Conservation (phyloP, 148 eudicot species). For the Pouteria glomerata region DNA sequence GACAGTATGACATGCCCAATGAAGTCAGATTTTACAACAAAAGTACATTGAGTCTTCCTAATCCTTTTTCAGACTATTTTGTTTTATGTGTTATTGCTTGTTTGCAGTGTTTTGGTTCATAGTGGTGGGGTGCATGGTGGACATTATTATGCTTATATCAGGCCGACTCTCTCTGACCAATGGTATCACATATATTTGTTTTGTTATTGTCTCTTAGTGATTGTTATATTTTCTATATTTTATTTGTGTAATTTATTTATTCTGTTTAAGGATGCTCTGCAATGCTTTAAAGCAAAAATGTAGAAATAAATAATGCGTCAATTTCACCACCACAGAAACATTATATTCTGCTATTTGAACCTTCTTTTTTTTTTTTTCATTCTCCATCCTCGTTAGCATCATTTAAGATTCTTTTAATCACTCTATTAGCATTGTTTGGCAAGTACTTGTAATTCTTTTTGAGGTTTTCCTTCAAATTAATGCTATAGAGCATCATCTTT, state of each 20-base stretch:
- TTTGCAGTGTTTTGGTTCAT: constrained; percentile 79
- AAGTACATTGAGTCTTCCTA: not conserved
- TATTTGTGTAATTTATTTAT: not conserved
- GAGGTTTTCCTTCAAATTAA: not conserved
- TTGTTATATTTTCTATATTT: not conserved
- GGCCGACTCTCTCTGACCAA: constrained; percentile 70
- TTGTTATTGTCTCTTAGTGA: not conserved
- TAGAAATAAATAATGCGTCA: constrained; percentile 2
- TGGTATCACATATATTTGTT: constrained; percentile 32
- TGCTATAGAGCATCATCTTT: not conserved
- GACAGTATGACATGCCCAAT: not conserved
- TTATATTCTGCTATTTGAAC: not conserved
- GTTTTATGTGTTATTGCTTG: not conserved
- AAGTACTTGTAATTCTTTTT: not conserved
- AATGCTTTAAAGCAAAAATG: not conserved
- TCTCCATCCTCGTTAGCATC: not conserved
- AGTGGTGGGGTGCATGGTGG: no score
- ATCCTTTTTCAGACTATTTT: not conserved
- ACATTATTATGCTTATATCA: no score
- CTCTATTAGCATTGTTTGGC: not conserved
- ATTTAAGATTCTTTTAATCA: not conserved
- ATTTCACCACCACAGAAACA: not conserved
- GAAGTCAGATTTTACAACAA: not conserved
- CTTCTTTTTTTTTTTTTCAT: not conserved
- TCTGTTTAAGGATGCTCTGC: not conserved